phyloP scores from a whole-genome alignment of 768 basidiomycete species.

The Crucibulum laeve region DNA sequence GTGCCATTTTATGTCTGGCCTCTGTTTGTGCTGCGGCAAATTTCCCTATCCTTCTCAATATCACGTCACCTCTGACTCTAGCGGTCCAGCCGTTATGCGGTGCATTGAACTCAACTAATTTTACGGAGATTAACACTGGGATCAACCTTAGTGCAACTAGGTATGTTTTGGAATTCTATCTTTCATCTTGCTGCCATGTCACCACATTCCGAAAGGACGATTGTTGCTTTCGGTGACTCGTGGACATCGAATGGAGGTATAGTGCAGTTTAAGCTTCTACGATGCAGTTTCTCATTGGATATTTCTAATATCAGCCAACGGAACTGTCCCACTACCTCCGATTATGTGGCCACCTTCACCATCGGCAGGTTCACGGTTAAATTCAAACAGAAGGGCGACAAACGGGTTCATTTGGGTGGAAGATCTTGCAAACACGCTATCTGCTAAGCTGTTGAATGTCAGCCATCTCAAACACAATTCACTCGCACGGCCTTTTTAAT shows the following conservation, averaged over 20 bases:
- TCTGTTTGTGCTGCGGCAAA: neutral
- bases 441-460: constrained; percentile 24
- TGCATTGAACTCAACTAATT: constrained; percentile 14
- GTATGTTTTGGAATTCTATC: constrained; percentile 5
- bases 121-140: constrained; percentile 22
- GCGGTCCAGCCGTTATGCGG: constrained; percentile 22
- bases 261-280: neutral
- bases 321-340: constrained; percentile 25
- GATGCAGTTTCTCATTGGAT: neutral
- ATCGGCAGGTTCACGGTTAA: constrained; percentile 23
- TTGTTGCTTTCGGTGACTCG: constrained; percentile 26
- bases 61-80: constrained; percentile 18
- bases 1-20: neutral
- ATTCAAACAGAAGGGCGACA: constrained; percentile 21
- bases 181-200: neutral
- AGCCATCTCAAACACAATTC: neutral
- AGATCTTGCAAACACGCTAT: constrained; percentile 20
- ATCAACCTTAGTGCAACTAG: constrained; percentile 17
- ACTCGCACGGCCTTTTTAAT: neutral
- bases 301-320: constrained; percentile 17
- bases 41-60: constrained; percentile 20
- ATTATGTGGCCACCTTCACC: constrained; percentile 25
- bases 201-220: constrained; percentile 11
- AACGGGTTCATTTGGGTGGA: constrained; percentile 29
- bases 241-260: constrained; percentile 25